phyloP scores from a whole-genome alignment of 225 moss, liverwort and hornwort species.

The Straminergon stramineum region DNA sequence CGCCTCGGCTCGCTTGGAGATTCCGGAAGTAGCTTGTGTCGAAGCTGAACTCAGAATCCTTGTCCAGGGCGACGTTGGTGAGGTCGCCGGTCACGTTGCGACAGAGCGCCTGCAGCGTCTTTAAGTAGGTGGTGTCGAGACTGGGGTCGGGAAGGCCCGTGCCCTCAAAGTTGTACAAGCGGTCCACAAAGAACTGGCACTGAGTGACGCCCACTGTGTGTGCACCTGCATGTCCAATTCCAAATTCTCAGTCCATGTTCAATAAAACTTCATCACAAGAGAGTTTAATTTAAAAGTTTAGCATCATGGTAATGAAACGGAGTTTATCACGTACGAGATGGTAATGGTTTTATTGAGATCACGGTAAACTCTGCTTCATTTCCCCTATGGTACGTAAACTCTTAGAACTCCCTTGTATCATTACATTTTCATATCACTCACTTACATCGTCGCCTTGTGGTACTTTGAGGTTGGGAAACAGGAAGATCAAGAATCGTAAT shows the following conservation, averaged over 20 bases:
- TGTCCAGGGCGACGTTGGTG: slow-evolving; percentile 40
- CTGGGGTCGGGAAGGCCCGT: slow-evolving; percentile 39
- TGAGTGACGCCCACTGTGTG: slow-evolving; percentile 40
- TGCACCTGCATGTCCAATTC: slow-evolving; percentile 1
- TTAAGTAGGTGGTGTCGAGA: slow-evolving; percentile 16
- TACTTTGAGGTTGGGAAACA: too few relatives aligned
- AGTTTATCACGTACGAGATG: neutral
- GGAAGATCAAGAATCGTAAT: neutral
- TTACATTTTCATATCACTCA: neutral
- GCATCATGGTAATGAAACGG: neutral
- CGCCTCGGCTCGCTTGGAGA: slow-evolving; percentile 16
- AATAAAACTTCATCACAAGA: neutral
- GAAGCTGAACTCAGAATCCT: slow-evolving; percentile 13
- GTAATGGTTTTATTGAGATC: neutral
- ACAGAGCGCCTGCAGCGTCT: slow-evolving; percentile 19
- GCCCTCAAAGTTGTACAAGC: slow-evolving; percentile 55
- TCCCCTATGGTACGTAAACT: too few relatives aligned
- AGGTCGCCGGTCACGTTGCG: slow-evolving; percentile 13
- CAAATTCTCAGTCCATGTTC: neutral
- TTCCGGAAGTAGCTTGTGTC: slow-evolving; percentile 42
- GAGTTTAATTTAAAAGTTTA: neutral
- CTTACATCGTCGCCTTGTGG: neutral
- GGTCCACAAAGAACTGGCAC: slow-evolving; percentile 18
- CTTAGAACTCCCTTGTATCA: neutral
- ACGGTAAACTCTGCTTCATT: neutral